phyloP scores from a whole-genome alignment of 176 grass and related monocot genomes.

The Neostapfia colusana region DNA sequence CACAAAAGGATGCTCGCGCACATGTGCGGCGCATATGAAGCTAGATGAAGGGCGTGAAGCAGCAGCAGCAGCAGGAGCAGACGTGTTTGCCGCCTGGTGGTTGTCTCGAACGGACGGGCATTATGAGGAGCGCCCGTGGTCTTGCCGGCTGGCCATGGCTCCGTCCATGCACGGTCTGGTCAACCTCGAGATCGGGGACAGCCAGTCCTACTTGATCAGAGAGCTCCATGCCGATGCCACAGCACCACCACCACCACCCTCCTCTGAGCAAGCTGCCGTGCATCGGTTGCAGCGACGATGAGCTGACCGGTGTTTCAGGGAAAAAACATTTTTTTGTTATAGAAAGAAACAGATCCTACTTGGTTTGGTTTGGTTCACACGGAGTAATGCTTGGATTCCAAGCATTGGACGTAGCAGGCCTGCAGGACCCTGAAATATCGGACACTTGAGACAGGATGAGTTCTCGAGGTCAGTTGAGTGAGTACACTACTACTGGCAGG shows the following conservation, averaged over 20 bases:
- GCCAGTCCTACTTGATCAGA: constrained; percentile 27
- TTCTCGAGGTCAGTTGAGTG: not conserved
- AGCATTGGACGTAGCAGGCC: not conserved
- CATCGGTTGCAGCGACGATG: constrained; percentile 28
- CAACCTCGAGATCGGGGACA: constrained; percentile 55
- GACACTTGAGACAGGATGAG: not conserved
- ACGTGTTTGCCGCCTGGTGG: constrained; percentile 1
- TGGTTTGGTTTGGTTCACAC: not conserved
- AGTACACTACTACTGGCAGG: not conserved
- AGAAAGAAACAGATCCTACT: not conserved
- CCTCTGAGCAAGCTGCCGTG: constrained; percentile 21
- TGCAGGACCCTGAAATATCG: not conserved
- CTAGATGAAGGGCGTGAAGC: not conserved
- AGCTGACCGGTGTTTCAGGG: not conserved
- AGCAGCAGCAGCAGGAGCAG: not conserved
- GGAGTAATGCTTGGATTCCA: not conserved
- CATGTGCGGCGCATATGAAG: not conserved
- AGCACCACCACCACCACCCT: constrained; percentile 28
- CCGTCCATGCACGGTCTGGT: constrained; percentile 21
- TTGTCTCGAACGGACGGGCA: not conserved
- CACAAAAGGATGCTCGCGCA: not conserved
- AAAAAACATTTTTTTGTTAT: not conserved
- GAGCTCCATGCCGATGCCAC: constrained; percentile 5
- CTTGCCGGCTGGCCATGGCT: not conserved
- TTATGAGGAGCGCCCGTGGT: constrained; percentile 38